Conservation (phyloP, 495 filamentous ascomycete species). For the Aspergillus hancockii region DNA sequence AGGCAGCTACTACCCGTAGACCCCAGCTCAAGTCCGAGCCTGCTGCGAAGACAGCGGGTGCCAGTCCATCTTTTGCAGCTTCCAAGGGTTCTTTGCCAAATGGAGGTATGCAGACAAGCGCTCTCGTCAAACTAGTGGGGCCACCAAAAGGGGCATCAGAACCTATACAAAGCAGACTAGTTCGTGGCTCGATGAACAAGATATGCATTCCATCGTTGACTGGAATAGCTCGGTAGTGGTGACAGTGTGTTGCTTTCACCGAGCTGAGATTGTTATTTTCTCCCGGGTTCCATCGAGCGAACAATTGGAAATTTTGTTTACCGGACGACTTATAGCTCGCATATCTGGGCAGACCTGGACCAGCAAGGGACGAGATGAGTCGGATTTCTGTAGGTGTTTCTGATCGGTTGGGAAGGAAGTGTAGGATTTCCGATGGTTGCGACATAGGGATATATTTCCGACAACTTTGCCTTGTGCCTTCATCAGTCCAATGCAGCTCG, state of each 20-base stretch:
- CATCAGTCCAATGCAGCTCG: conserved; percentile 73
- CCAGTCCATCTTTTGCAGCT: conserved; percentile 38
- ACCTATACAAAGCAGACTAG: conserved; percentile 62
- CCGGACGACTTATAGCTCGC: conserved; percentile 31
- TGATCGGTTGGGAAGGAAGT: conserved; percentile 61
- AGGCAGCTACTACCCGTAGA: conserved; percentile 62
- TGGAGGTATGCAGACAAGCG: conserved; percentile 41
- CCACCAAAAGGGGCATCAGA: conserved; percentile 63
- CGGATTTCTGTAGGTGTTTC: conserved; percentile 52
- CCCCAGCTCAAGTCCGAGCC: conserved; percentile 63
- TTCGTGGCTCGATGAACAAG: conserved; percentile 67
- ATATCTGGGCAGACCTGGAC: conserved; percentile 42
- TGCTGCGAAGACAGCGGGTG: conserved; percentile 55
- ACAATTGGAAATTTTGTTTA: conserved; percentile 30
- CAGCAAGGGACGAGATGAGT: conserved; percentile 66
- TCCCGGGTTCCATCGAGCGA: conserved; percentile 27
- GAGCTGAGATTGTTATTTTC: conserved; percentile 32
- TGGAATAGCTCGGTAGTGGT: conserved; percentile 69
- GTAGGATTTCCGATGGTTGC: conserved; percentile 64
- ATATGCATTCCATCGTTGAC: conserved; percentile 70
- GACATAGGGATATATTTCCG: conserved; percentile 67
- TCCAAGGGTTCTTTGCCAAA: conserved; percentile 34
- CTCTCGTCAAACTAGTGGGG: conserved; percentile 47
- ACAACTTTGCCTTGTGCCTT: conserved; percentile 56
- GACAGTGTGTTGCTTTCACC: conserved; percentile 47